A percentile compares a stretch with the other conserved stretches of the same genome.
Evolutionary conservation across 2,329 filamentous ascomycete genomes (phyloP).

Genomic region (Alternaria dauci): DNA sequence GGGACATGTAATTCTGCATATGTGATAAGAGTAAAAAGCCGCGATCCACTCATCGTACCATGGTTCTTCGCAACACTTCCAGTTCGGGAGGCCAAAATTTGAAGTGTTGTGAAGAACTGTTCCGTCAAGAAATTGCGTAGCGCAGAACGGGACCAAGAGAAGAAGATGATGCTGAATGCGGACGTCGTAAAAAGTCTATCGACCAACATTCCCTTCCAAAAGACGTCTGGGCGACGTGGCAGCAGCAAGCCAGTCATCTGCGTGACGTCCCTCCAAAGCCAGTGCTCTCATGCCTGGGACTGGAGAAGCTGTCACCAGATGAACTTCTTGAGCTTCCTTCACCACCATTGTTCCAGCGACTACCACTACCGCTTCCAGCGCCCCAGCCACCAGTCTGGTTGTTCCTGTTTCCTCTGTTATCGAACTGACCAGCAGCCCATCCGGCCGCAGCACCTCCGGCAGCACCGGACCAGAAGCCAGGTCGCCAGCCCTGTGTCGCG

Average conservation of each 20-base stretch:
- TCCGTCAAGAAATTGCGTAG: background rate
- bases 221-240: background rate
- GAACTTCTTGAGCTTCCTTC: slow-evolving; percentile 49
- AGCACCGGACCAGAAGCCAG: slow-evolving; percentile 78
- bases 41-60: too few relatives aligned
- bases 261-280: slow-evolving; percentile 74
- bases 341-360: slow-evolving; percentile 48
- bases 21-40: too few relatives aligned
- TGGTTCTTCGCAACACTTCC: too few relatives aligned
- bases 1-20: too few relatives aligned
- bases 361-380: slow-evolving; percentile 43
- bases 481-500: slow-evolving; percentile 65
- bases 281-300: slow-evolving; percentile 70
- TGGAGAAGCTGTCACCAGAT: slow-evolving; percentile 51
- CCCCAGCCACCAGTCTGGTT: slow-evolving; percentile 51
- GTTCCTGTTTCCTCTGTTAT: slow-evolving; percentile 43
- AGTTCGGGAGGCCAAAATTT: too few relatives aligned
- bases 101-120: too few relatives aligned
- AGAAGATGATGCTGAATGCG: background rate
- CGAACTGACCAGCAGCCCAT: slow-evolving; percentile 65
- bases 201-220: background rate
- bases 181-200: background rate
- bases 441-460: slow-evolving; percentile 73
- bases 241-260: slow-evolving; percentile 28
- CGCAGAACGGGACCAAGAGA: background rate